Evolutionary conservation across 2,329 filamentous ascomycete species (phyloP).

Genomic region (Microcera coccophila): DNA sequence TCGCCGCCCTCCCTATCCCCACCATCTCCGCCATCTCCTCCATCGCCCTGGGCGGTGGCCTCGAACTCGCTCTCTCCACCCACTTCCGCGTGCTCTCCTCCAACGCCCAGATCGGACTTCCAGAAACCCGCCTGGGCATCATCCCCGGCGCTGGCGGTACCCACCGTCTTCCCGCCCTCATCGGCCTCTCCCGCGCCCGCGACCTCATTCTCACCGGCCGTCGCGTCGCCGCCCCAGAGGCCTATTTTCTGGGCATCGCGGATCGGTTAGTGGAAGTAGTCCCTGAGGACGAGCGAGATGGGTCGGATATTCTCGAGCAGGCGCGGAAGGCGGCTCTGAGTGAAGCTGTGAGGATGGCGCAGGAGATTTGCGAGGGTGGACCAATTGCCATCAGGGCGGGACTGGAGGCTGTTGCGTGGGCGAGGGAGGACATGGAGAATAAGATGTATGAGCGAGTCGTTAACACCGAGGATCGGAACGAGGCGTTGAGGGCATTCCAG

Average conservation of each 20-base stretch:
- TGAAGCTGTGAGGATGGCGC: conserved; percentile 73
- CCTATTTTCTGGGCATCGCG: conserved; percentile 86
- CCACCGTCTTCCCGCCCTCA: conserved; percentile 75
- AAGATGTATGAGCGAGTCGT: conserved; percentile 81
- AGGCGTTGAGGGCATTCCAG: conserved; percentile 80
- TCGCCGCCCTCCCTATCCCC: conserved; percentile 76
- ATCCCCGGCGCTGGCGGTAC: conserved; percentile 94
- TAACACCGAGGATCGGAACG: conserved; percentile 77
- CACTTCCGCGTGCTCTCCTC: conserved; percentile 84
- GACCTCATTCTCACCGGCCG: conserved; percentile 89
- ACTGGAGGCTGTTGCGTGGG: conserved; percentile 69
- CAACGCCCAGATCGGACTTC: conserved; percentile 73
- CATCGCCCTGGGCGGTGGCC: conserved; percentile 83
- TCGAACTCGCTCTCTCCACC: conserved; percentile 87
- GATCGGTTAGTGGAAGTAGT: conserved; percentile 83
- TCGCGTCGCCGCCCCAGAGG: conserved; percentile 76
- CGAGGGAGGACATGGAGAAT: conserved; percentile 77
- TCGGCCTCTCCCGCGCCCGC: conserved; percentile 76
- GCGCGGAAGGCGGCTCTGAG: conserved; percentile 67
- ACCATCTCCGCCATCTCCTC: conserved; percentile 87
- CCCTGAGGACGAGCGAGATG: conserved; percentile 48
- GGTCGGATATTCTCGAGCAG: conserved; percentile 45
- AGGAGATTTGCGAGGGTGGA: conserved; percentile 84
- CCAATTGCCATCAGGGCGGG: conserved; percentile 79
- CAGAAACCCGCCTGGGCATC: conserved; percentile 89